A percentile compares a stretch with the other conserved stretches of the same genome.
These are phyloP conservation scores for Ganoderma lingzhi DNA, from an alignment of 1,284 basidiomycete genomes.

Conservation along the genomic window DNA sequence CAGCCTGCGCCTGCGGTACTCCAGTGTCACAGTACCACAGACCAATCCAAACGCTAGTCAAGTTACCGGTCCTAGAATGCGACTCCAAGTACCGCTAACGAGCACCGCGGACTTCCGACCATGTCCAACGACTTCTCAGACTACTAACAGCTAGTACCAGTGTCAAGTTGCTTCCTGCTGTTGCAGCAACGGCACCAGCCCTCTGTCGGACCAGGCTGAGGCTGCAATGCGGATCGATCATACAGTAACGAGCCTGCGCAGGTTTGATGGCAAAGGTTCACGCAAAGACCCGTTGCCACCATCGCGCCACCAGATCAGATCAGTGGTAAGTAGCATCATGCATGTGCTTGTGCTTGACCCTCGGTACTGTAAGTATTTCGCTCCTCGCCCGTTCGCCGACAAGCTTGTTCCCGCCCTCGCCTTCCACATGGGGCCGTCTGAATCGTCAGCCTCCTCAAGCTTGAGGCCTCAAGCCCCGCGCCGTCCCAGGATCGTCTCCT, in stretches of 20 bases:
- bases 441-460: background rate
- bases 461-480: background rate
- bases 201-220: slow-evolving; percentile 21
- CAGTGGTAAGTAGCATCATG: background rate
- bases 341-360: slow-evolving; percentile 18
- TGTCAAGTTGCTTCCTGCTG: background rate
- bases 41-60: slow-evolving; percentile 13
- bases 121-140: slow-evolving; percentile 8
- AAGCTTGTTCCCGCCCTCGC: slow-evolving; percentile 17
- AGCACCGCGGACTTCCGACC: slow-evolving; percentile 7
- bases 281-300: slow-evolving; percentile 22
- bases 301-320: slow-evolving; percentile 21
- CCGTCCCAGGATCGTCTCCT: slow-evolving; percentile 24
- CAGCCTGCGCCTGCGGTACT: slow-evolving; percentile 4
- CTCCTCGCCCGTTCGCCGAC: slow-evolving; percentile 27
- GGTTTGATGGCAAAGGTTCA: slow-evolving; percentile 10
- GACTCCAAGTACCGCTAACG: background rate
- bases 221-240: slow-evolving; percentile 2
- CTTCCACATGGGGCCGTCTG: slow-evolving; percentile 10
- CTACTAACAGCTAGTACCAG: background rate
- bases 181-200: slow-evolving; percentile 27
- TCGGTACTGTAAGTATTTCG: slow-evolving; percentile 7
- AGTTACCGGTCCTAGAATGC: slow-evolving; percentile 14
- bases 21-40: slow-evolving; percentile 3
- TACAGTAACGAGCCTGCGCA: slow-evolving; percentile 1